Evolutionary conservation across 2,329 filamentous ascomycete species (phyloP), one percentile per base, ranked within the genome.

Genomic region (Ascochyta clinopodiicola): DNA sequence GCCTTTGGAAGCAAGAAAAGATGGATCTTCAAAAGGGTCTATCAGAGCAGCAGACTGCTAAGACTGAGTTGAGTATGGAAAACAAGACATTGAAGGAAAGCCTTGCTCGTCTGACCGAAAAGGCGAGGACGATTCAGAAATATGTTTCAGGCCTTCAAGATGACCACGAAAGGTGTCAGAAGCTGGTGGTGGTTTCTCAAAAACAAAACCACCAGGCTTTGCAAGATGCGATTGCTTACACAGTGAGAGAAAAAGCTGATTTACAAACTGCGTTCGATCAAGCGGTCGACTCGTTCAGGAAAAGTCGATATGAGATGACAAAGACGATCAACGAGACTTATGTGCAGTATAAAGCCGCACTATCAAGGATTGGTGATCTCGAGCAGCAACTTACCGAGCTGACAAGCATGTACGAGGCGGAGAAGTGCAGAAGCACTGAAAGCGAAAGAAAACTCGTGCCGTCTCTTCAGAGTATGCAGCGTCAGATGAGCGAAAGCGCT

Each of bases 101-200:
- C 13, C 4, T 66, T 4, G 25, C 45, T 5, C 35, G 50, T 7
- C 8, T 73, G 3, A 42, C 48, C 1, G 60, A 63, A 1, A 63
- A 57, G 19, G 59, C 62, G 5, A 66, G 55, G 29, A 62, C 45
- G 0, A 58, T 68, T 25, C 59, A 69, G n/a, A 72, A 62, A 31
- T 73, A 57, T 17, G 56, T 68, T 5, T 44, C 59, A 7, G 72
- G 72, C 15, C 51, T 75, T 15, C 66, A 67, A 19, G 66, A 59
- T 10, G 73, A 75, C 44, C 64, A 68, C 21, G 62, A 64, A 21
- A 64, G 59, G 8, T 15, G 70, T 8, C 64, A 67, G 17, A 60
- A 51, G n/a, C 48, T 50, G 0, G 46, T 36, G 7, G 25, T 50
- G 10, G 8, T 7, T 13, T 56, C 60, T n/a, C 57, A 66, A 27